Evolutionary conservation across 139 green algal species (phyloP), one percentile per base, ranked within the genome.

Genomic region (Volvox reticuliferus): DNA sequence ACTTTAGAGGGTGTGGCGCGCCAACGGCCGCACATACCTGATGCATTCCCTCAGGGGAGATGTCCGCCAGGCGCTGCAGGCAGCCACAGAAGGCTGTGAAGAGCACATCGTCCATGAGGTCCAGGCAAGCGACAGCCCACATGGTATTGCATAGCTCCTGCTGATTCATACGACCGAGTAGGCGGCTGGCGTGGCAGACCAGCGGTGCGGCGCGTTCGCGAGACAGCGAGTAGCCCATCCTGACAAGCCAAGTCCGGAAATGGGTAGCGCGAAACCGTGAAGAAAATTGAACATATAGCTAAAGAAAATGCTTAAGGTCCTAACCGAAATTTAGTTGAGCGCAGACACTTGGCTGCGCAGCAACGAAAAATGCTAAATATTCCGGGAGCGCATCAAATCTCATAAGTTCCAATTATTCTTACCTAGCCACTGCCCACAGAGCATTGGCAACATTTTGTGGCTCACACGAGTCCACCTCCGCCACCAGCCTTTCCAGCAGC

Each of bases 401-500:
- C n/a, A n/a, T n/a, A 55, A 55, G 44, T 55, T 55, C 44, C 44
- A 55, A n/a, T n/a, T n/a, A n/a, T n/a, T n/a, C 85, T 1, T 67
- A 89, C 89, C 81, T 86, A 21, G 93, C 92, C 28, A 92, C 82
- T 1, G 94, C 94, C 92, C 91, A 95, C 55, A 96, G 81, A 26
- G 44, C 79, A 89, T 95, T 95, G 82, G 91, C 89, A 24, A 95
- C 30, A 86, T 94, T 93, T 87, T 96, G 94, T 9, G 93, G 88
- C 92, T 92, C 90, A 13, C 87, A 86, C 1, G 22, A 55, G 1
- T 73, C 73, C 50, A 84, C 71, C 61, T 33, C 50, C 36, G 33
- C 82, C 61, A 77, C 77, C 32, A 93, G 55, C n/a, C 88, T 90
- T 50, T 77, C 78, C 68, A 93, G 78, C 69, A 95, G 71, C 19